Base-by-base conservation (phyloP, 305 asterid genomes). In the Lippia alba region DNA sequence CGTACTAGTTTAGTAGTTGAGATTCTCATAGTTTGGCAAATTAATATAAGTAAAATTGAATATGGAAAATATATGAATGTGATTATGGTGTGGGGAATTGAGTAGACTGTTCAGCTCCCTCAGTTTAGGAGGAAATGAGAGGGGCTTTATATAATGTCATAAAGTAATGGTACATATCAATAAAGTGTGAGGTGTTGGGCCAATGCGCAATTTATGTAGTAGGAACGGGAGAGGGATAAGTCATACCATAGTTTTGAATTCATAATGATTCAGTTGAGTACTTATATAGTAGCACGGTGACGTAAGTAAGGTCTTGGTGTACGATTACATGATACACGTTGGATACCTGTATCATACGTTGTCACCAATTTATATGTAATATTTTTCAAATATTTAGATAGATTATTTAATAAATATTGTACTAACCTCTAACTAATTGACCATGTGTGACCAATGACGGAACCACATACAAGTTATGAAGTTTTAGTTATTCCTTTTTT, bases 1-100 rank as follows among this genome's bases (percentile, higher is more conserved):
- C 78, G 83, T 73, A 80, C 74, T 12, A 15, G 15, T 70, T 80
- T 73, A 34, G 66, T 51, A 9, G 76, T 30, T 39, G 75, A 7
- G 61, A 80, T 56, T 19, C 74, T 67, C 87, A 82, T 82, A 69
- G 5, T 56, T 66, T 46, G 30, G 59, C 19, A 24, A 48, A 6
- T 41, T 41, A n/a, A 3, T 49, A 7, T 12, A 16, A n/a, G 39
- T 50, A 36, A 36, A 33, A 12, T 40, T 14, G 15, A 8, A 62
- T 17, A 12, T 59, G 45, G 9, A 12, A 19, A 24, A 24, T 24
- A 24, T 24, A 12, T 7, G 18, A 15, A 1, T 33, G 36, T 17
- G 1, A 10, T 9, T 6, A 1, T 51, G 19, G 3, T 8, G 12
- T 16, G n/a, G 17, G 4, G 1, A 5, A 24, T 57, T 40, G 32